Percentiles rank a stretch among this genome's conserved stretches.
Conservation (phyloP, 768 basidiomycete species). For the Collybiopsis luxurians region DNA sequence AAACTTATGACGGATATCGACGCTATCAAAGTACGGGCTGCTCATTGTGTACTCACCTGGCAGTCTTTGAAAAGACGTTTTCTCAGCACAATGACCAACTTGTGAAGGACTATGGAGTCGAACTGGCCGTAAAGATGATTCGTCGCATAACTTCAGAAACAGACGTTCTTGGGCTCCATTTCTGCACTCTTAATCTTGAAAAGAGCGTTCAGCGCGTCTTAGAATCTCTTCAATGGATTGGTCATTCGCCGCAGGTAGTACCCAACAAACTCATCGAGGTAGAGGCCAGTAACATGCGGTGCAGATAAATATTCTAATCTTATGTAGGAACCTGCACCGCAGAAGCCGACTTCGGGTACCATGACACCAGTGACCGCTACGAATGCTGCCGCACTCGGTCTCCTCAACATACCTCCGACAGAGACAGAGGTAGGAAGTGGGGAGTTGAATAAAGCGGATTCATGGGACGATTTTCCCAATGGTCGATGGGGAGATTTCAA, state of each 20-base stretch:
- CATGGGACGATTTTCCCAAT: slow-evolving; percentile 97
- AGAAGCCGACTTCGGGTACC: slow-evolving; percentile 30
- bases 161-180: slow-evolving; percentile 75
- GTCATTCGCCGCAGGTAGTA: slow-evolving; percentile 27
- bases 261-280: slow-evolving; percentile 73
- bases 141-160: slow-evolving; percentile 51
- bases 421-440: slow-evolving; percentile 65
- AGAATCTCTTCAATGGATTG: slow-evolving; percentile 75
- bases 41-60: not conserved
- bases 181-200: slow-evolving; percentile 97
- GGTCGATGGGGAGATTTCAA: slow-evolving; percentile 98
- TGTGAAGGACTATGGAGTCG: slow-evolving; percentile 93
- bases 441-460: slow-evolving; percentile 72
- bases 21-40: slow-evolving; percentile 63
- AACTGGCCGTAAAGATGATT: slow-evolving; percentile 81
- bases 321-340: slow-evolving; percentile 37
- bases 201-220: slow-evolving; percentile 89
- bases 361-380: slow-evolving; percentile 66
- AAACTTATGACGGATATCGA: slow-evolving; percentile 64
- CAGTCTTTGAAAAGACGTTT: not conserved
- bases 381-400: slow-evolving; percentile 53
- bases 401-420: slow-evolving; percentile 46
- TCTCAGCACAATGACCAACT: slow-evolving; percentile 85
- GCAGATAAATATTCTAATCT: not conserved
- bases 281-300: slow-evolving; percentile 13